A percentile compares a stretch with the other conserved stretches of the same genome.
These are phyloP conservation scores for Astrothelium macrocarpum DNA, from an alignment of 495 filamentous ascomycete species.

Conservation along the genomic window DNA sequence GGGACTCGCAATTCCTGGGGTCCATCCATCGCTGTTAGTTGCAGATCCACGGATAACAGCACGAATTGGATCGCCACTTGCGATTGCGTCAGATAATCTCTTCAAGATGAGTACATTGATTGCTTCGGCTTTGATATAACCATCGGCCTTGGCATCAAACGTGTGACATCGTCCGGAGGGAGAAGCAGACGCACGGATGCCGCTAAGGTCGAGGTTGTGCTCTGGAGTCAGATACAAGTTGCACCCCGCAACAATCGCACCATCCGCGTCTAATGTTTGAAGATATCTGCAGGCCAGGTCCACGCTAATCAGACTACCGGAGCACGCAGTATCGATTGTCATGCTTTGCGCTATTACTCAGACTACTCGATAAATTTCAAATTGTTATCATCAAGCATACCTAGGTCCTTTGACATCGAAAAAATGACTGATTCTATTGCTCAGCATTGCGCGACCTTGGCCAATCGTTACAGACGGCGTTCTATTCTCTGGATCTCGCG, in stretches of 20 bases:
- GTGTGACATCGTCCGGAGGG: not conserved
- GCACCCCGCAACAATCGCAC: slow-evolving; percentile 1
- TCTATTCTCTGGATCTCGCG: slow-evolving; percentile 21
- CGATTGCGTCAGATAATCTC: not conserved
- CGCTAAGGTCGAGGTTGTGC: not conserved
- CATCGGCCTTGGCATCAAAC: slow-evolving; percentile 16
- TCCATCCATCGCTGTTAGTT: slow-evolving; percentile 10
- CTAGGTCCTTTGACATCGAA: not conserved
- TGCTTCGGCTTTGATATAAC: not conserved
- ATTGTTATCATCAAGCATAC: not conserved
- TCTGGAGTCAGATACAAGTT: slow-evolving; percentile 9
- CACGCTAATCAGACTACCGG: not conserved
- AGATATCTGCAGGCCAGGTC: not conserved
- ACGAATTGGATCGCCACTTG: not conserved
- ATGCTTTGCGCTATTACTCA: not conserved
- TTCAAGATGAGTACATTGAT: not conserved
- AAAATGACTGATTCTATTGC: not conserved
- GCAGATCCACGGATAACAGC: not conserved
- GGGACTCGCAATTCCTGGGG: not conserved
- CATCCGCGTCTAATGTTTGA: not conserved
- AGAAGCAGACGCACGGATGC: not conserved
- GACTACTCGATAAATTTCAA: not conserved
- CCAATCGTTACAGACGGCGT: not conserved
- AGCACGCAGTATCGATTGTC: not conserved
- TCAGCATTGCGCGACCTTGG: not conserved